A percentile compares a stretch with the other conserved stretches of the same genome.
These are phyloP conservation scores for Citrus australasica DNA, from an alignment of 345 rosid genomes.

Conservation along the genomic window DNA sequence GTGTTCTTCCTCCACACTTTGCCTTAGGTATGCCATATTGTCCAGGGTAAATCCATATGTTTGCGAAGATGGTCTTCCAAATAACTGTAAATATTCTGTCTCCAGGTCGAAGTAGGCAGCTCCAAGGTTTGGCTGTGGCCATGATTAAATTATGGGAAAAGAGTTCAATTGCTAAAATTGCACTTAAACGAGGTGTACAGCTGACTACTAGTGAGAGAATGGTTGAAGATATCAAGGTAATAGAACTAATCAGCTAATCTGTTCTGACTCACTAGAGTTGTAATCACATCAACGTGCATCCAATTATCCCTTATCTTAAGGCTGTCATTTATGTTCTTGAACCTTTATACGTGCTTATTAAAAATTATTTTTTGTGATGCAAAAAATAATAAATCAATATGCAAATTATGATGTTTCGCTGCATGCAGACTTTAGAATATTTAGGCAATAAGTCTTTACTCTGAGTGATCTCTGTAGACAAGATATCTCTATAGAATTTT, in stretches of 20 bases:
- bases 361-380: background rate
- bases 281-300: background rate
- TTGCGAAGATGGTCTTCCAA: conserved; percentile 8
- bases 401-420: background rate
- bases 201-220: conserved; percentile 94
- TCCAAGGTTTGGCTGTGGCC: conserved; percentile 89
- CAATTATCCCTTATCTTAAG: background rate
- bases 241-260: conserved; percentile 1
- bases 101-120: conserved; percentile 86
- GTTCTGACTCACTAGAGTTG: background rate
- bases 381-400: background rate
- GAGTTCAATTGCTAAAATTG: conserved; percentile 79
- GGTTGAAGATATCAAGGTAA: conserved; percentile 96
- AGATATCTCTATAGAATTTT: background rate
- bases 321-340: background rate
- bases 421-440: background rate
- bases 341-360: background rate
- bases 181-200: conserved; percentile 90
- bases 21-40: conserved; percentile 61
- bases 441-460: background rate
- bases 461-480: background rate
- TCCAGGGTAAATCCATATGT: background rate
- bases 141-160: conserved; percentile 81
- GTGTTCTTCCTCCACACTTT: conserved; percentile 92
- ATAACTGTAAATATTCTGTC: conserved; percentile 16